Percentiles rank a stretch among this genome's conserved stretches.
phyloP scores from a whole-genome alignment of 345 rosid species.

The Euphorbia lathyris region DNA sequence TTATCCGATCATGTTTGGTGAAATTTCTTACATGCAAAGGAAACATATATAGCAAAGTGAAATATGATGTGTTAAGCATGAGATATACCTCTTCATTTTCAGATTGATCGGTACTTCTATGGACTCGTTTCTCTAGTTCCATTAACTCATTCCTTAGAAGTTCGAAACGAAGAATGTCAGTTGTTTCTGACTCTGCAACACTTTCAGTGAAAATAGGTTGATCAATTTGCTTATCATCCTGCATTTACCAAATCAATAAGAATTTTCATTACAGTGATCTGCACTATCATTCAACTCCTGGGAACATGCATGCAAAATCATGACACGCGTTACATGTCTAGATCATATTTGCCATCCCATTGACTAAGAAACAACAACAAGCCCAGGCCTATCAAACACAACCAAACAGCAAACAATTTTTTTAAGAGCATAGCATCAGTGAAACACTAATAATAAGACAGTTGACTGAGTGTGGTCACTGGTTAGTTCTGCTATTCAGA shows the following conservation, averaged over 20 bases:
- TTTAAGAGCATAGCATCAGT: no score
- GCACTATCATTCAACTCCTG: background rate
- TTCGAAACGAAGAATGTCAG: constrained; percentile 75
- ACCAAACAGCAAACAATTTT: background rate
- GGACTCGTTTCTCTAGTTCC: constrained; percentile 90
- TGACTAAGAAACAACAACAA: background rate
- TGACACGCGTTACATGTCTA: background rate
- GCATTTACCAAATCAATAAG: constrained; percentile 28
- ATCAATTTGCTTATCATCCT: constrained; percentile 48
- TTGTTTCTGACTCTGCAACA: constrained; percentile 44
- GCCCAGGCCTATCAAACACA: background rate
- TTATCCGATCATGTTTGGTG: background rate
- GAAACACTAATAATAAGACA: no score
- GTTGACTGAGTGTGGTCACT: background rate
- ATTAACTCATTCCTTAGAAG: constrained; percentile 78
- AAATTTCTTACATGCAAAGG: constrained; percentile 1
- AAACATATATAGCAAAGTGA: constrained; percentile 2
- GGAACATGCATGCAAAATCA: background rate
- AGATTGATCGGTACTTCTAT: constrained; percentile 62
- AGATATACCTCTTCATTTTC: constrained; percentile 59
- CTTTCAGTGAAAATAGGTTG: constrained; percentile 32
- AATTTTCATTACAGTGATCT: constrained; percentile 11
- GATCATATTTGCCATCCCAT: background rate
- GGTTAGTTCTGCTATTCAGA: background rate
- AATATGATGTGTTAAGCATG: background rate